A percentile compares a stretch with the other conserved stretches of the same genome.
phyloP scores from a whole-genome alignment of 2,329 filamentous ascomycete species.

The Colletotrichum sp. region DNA sequence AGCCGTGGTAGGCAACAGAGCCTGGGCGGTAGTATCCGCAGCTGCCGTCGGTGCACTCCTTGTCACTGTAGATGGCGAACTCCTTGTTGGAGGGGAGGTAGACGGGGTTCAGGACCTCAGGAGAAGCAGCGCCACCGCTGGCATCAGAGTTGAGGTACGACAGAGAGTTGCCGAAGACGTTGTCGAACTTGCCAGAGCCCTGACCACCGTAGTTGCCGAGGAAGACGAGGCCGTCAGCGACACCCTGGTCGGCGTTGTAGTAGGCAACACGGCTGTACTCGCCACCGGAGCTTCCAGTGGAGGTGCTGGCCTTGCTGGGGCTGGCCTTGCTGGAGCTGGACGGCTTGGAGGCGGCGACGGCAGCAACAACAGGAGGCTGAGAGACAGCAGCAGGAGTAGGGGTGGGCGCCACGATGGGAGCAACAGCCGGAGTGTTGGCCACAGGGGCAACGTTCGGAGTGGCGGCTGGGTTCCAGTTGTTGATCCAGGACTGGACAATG shows the following conservation, averaged over 20 bases:
- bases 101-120: conserved; percentile 43
- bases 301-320: conserved; percentile 18
- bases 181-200: conserved; percentile 46
- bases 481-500: conserved; percentile 60
- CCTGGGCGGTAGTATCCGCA: conserved; percentile 50
- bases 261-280: conserved; percentile 48
- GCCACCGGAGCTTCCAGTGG: conserved; percentile 18
- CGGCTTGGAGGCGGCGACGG: conserved; percentile 8
- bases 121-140: conserved; percentile 37
- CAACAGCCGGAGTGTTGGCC: conserved; percentile 18
- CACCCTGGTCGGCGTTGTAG: conserved; percentile 45
- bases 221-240: conserved; percentile 50
- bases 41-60: conserved; percentile 40
- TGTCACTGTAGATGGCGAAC: conserved; percentile 49
- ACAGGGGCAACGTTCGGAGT: neutral
- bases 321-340: conserved; percentile 16
- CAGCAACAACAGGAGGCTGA: conserved; percentile 11
- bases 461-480: conserved; percentile 53
- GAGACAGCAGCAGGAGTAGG: conserved; percentile 13
- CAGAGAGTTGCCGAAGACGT: conserved; percentile 47
- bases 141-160: conserved; percentile 49
- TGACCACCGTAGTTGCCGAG: conserved; percentile 51
- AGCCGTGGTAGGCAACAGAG: conserved; percentile 64
- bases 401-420: conserved; percentile 9
- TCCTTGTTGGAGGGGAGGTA: conserved; percentile 47